Evolutionary conservation across 1,284 basidiomycete genomes (phyloP), one percentile per base, ranked within the genome.

Genomic region (Ustilago trichophora): DNA sequence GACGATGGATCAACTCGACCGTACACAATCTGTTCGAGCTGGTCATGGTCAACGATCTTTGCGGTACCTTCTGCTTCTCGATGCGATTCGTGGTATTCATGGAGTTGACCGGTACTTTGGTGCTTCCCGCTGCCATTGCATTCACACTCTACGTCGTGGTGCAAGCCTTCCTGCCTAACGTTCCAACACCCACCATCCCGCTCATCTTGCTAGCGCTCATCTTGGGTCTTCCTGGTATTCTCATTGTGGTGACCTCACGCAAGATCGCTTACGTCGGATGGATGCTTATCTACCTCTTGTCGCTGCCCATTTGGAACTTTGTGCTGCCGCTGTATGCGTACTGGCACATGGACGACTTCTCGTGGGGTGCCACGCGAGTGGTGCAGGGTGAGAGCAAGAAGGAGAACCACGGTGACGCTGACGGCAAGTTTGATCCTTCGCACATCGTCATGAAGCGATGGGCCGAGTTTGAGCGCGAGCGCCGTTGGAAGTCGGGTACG

Each of bases 371-470:
- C 43, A 83, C 83, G 16, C 82, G 78, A 54, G 55, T 78, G n/a
- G 75, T 80, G 41, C 75, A 80, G 42, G 79, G 79, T 44, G 79
- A 81, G 32, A 69, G 70, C 47, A 79, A 78, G 60, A 76, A 73
- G 62, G 74, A 69, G 41, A 48, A 57, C 31, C 78, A 81, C 54
- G 74, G 75, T 35, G 72, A 74, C 22, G 72, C 73, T 10, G 76
- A 91, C 58, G 96, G 95, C 82, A 90, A 91, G 80, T 98, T 98
- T 77, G 95, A 98, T 83, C 93, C 93, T 31, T 87, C 88, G 45
- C 88, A 95, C 83, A 98, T 98, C 77, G 90, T 95, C 33, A 98
- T 98, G 96, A 98, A 98, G 86, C 88, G 93, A 43, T 98, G 95
- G 95, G 92, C 89, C 43, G 96, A 98, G 83, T 98, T 96, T 82